phyloP scores from a whole-genome alignment of 805 yeast species.

The Saturnispora sanitii region DNA sequence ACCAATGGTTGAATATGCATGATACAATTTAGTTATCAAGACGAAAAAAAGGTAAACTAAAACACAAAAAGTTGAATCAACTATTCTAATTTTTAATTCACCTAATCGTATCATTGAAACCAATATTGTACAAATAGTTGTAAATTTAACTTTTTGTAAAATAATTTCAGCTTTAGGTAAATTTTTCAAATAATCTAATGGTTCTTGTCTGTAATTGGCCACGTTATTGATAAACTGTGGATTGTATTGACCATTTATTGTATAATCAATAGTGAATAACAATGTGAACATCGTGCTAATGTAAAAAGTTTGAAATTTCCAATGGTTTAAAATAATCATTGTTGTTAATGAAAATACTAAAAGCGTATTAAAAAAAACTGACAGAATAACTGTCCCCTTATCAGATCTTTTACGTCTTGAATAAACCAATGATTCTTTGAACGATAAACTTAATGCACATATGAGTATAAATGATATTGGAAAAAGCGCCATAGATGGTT shows the following conservation, averaged over 20 bases:
- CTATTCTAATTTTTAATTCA: no score
- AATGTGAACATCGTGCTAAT: slow-evolving; percentile 28
- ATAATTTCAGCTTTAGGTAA: slow-evolving; percentile 12
- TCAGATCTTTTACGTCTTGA: no score
- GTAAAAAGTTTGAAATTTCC: neutral
- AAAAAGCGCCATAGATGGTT: no score
- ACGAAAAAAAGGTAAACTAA: neutral
- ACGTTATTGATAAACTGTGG: slow-evolving; percentile 33
- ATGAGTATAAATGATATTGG: no score
- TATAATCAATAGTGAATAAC: slow-evolving; percentile 41
- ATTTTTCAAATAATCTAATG: slow-evolving; percentile 24
- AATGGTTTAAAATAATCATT: no score
- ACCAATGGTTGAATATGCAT: slow-evolving; percentile 62
- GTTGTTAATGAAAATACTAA: no score
- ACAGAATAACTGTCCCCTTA: no score
- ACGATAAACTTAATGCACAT: no score
- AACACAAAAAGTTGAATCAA: neutral
- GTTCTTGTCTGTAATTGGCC: slow-evolving; percentile 33
- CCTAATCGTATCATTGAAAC: neutral
- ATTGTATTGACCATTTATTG: slow-evolving; percentile 45
- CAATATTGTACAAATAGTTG: slow-evolving; percentile 29
- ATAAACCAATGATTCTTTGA: no score
- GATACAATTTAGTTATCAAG: slow-evolving; percentile 32
- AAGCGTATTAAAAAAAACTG: no score
- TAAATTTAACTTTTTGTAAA: slow-evolving; percentile 26